Base-by-base conservation (phyloP, 306 rosid species). In the Prunus fruticosa region DNA sequence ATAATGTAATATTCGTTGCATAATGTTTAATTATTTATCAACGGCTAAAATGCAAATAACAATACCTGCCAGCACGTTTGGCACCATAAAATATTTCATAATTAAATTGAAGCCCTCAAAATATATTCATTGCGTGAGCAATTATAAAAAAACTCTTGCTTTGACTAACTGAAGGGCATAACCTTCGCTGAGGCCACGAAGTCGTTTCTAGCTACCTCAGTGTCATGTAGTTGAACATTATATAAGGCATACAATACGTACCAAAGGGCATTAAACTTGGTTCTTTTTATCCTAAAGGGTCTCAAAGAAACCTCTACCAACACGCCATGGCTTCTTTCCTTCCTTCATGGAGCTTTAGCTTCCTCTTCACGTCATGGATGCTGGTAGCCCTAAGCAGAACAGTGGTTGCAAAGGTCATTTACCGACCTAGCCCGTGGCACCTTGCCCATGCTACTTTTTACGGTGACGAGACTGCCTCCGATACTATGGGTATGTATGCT, bases 381-480 rank as follows among this genome's bases (percentile, higher is more conserved):
- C 70, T 90, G 46, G 76, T 77, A 49, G 52, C 84, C 78, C 67
- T 81, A 46, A 66, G 63, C 68, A 74, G 63, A 54, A 57, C 80
- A 53, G 49, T 74, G 30, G 45, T 20, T 13, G 82, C 84, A 22
- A 28, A 47, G 25, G 79, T 27, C 54, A 7, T 23, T 51, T 92
- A 88, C 87, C 79, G 28, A 30, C 93, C 97, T 5, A 95, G 93
- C 56, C 82, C 62, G 11, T 94, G 98, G 96, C 28, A 75, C 18
- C 79, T 74, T 23, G 96, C 96, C 38, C 90, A 89, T 51, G 97
- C 98, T 58, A 95, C 99, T 1, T 95, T 95, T 76, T 90, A 95
- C 30, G 99, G 99, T 8, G 97, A 95, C 28, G 97, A 95, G 57
- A 84, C 99, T 18, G 97, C 97, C 68, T 78, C 89, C 5, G 92